phyloP scores from a whole-genome alignment of 331 rosid genomes.

The Prunus yedoensis region DNA sequence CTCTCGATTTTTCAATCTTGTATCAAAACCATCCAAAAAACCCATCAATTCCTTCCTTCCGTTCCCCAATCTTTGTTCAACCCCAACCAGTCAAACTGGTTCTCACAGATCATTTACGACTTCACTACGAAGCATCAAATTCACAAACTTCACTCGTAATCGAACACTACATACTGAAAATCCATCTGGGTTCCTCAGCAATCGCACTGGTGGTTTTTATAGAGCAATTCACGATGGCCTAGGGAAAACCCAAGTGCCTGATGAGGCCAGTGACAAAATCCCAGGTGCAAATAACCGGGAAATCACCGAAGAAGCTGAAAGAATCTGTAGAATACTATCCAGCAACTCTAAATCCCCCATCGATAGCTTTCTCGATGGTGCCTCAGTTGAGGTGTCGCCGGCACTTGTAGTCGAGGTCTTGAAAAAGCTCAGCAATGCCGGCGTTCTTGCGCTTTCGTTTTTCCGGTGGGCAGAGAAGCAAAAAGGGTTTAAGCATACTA shows the following conservation, averaged over 20 bases:
- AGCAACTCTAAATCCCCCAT: slow-evolving; percentile 29
- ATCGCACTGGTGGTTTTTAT: slow-evolving; percentile 1
- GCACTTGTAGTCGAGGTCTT: slow-evolving; percentile 56
- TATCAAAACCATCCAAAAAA: slow-evolving; percentile 28
- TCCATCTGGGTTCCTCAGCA: slow-evolving; percentile 10
- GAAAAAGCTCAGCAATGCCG: slow-evolving; percentile 74
- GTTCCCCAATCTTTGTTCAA: slow-evolving; percentile 1
- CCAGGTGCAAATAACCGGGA: slow-evolving; percentile 9
- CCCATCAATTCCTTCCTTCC: slow-evolving; percentile 9
- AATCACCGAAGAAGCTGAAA: slow-evolving; percentile 36
- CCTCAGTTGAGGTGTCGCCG: slow-evolving; percentile 40
- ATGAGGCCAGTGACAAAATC: slow-evolving; percentile 8
- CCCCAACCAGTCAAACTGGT: slow-evolving; percentile 15
- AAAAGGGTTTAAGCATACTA: slow-evolving; percentile 49
- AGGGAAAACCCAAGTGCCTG: slow-evolving; percentile 12
- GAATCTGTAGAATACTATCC: slow-evolving; percentile 50
- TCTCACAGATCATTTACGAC: slow-evolving; percentile 12
- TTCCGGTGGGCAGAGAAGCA: slow-evolving; percentile 83
- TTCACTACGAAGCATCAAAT: slow-evolving; percentile 10
- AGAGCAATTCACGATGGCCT: slow-evolving; percentile 8
- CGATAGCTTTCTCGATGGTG: slow-evolving; percentile 37
- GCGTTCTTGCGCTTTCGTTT: slow-evolving; percentile 69
- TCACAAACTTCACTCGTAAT: slow-evolving; percentile 7
- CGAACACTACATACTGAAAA: slow-evolving; percentile 10
- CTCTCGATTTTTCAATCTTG: slow-evolving; percentile 12